A percentile compares a stretch with the other conserved stretches of the same genome.
phyloP scores from a whole-genome alignment of 2,329 filamentous ascomycete species.

The Cytospora mali region DNA sequence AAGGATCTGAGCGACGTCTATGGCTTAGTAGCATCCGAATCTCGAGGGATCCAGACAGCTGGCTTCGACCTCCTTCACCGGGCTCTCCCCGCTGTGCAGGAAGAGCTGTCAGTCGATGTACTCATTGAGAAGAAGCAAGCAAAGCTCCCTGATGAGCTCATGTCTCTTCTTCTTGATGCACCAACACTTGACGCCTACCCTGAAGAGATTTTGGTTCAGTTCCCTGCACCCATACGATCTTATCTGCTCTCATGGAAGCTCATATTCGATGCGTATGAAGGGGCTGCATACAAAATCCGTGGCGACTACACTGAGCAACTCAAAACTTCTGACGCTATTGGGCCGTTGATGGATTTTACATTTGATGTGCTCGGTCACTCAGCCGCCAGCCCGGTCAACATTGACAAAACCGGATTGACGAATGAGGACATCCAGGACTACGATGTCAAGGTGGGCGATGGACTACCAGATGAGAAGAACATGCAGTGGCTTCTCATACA shows the following conservation, averaged over 20 bases:
- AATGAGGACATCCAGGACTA: slow-evolving; percentile 58
- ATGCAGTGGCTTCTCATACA: slow-evolving; percentile 84
- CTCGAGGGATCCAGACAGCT: slow-evolving; percentile 73
- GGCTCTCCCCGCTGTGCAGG: slow-evolving; percentile 76
- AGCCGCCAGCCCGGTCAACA: slow-evolving; percentile 70
- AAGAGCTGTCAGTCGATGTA: slow-evolving; percentile 78
- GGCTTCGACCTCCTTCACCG: slow-evolving; percentile 80
- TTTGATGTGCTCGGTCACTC: slow-evolving; percentile 85
- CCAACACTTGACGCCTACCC: slow-evolving; percentile 70
- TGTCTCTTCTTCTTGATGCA: slow-evolving; percentile 80
- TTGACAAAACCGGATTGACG: slow-evolving; percentile 68
- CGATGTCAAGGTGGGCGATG: slow-evolving; percentile 53
- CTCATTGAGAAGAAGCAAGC: slow-evolving; percentile 73
- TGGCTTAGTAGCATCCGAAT: slow-evolving; percentile 74
- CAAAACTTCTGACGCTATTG: slow-evolving; percentile 71
- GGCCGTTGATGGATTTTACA: slow-evolving; percentile 72
- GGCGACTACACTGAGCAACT: slow-evolving; percentile 79
- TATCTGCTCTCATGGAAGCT: slow-evolving; percentile 91
- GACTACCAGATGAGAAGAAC: slow-evolving; percentile 69
- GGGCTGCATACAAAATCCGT: slow-evolving; percentile 79
- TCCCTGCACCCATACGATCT: slow-evolving; percentile 70
- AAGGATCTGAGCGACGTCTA: slow-evolving; percentile 71
- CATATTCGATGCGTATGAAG: slow-evolving; percentile 81
- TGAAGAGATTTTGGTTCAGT: slow-evolving; percentile 66
- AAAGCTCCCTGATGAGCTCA: slow-evolving; percentile 77